These are phyloP conservation scores for Sporothrix phasma DNA, from an alignment of 2,329 filamentous ascomycete species.

Conservation along the genomic window DNA sequence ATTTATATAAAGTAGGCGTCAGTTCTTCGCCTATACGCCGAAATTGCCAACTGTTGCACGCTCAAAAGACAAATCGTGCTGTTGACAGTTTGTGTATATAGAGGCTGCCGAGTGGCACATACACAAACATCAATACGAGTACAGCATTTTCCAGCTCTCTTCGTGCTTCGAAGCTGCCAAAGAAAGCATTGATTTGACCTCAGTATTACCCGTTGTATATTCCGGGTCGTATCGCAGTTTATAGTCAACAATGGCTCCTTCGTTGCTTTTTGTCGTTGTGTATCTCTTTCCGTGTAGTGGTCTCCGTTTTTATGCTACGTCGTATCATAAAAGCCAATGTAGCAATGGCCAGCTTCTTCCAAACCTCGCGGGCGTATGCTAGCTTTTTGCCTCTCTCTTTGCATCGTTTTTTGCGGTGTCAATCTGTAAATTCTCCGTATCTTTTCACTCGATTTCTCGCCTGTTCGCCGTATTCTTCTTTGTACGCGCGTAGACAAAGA, in stretches of 20 bases:
- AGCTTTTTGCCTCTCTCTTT: background rate
- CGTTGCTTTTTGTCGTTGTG: background rate
- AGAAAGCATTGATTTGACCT: too few relatives aligned
- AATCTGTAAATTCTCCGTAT: background rate
- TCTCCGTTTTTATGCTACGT: background rate
- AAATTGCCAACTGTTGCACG: background rate
- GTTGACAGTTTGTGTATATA: background rate
- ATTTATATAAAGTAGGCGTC: background rate
- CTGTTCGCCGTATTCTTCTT: conserved; percentile 2
- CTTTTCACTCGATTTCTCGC: background rate
- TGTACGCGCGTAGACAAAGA: background rate
- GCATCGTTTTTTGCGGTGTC: background rate
- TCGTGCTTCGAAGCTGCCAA: too few relatives aligned
- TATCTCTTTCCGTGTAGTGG: background rate
- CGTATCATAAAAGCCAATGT: background rate
- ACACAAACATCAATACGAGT: background rate
- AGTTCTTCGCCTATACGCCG: background rate
- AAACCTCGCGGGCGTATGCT: background rate
- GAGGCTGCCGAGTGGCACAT: too few relatives aligned
- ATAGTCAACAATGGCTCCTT: background rate
- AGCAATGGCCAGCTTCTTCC: background rate
- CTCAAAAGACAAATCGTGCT: background rate
- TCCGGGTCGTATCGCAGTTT: background rate
- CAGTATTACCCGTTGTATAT: too few relatives aligned
- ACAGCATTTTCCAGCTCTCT: too few relatives aligned